Conservation (phyloP, 225 moss, liverwort and hornwort genomes). For the Physcomitrium patens region DNA sequence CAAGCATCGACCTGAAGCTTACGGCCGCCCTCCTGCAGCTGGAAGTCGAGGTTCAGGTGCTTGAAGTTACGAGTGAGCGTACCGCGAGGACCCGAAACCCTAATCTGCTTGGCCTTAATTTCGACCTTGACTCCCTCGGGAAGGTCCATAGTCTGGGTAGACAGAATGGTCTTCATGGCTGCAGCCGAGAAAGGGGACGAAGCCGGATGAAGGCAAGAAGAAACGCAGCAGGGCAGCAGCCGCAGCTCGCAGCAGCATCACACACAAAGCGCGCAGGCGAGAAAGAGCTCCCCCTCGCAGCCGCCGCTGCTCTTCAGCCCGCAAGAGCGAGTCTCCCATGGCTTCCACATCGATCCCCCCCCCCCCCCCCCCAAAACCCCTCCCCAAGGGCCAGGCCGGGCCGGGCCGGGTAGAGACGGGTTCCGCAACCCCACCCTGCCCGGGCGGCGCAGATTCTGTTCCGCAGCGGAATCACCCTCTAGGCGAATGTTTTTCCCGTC, state of each 20-base stretch:
- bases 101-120: constrained; percentile 77
- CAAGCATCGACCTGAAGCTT: constrained; percentile 81
- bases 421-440: too few relatives aligned
- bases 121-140: constrained; percentile 69
- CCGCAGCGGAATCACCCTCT: too few relatives aligned
- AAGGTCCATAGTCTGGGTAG: constrained; percentile 69
- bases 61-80: constrained; percentile 74
- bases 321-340: too few relatives aligned
- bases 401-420: too few relatives aligned
- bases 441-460: too few relatives aligned
- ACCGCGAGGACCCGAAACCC: constrained; percentile 74
- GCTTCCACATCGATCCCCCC: too few relatives aligned
- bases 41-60: constrained; percentile 79
- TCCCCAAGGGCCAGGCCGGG: too few relatives aligned
- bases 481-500: too few relatives aligned
- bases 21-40: constrained; percentile 61
- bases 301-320: too few relatives aligned
- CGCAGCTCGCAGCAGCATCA: background rate
- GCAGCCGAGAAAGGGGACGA: background rate
- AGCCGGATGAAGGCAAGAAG: background rate
- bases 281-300: too few relatives aligned
- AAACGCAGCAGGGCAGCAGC: background rate
- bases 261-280: background rate
- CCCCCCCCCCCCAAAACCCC: too few relatives aligned
- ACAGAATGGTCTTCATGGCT: constrained; percentile 70